Evolutionary conservation across 2,329 filamentous ascomycete genomes (phyloP).

Genomic region (Colletotrichum camelliae): DNA sequence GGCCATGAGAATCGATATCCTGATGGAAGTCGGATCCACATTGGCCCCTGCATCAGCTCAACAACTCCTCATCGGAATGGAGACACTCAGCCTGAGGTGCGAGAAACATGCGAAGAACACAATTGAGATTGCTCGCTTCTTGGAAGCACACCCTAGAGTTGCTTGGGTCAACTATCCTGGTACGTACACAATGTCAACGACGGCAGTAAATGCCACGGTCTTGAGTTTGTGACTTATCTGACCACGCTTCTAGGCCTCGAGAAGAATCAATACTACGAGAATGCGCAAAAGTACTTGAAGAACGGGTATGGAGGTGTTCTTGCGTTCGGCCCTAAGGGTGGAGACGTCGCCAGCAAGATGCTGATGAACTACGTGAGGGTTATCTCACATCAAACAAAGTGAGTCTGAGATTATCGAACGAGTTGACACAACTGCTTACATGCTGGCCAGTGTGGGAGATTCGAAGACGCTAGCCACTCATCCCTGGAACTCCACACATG

Average conservation of each 20-base stretch:
- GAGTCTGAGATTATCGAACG: slow-evolving; percentile 41
- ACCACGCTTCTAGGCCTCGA: background rate
- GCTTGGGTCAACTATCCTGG: slow-evolving; percentile 77
- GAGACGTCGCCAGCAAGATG: slow-evolving; percentile 56
- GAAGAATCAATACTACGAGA: slow-evolving; percentile 66
- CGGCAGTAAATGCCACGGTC: background rate
- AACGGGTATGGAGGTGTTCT: slow-evolving; percentile 73
- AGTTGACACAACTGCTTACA: too few species aligned
- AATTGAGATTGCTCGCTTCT: slow-evolving; percentile 67
- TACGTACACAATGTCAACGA: slow-evolving; percentile 32
- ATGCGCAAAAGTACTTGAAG: slow-evolving; percentile 70
- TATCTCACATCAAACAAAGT: slow-evolving; percentile 76
- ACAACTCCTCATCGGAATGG: slow-evolving; percentile 71
- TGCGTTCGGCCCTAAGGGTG: slow-evolving; percentile 74
- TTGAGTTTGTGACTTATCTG: background rate
- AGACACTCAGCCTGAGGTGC: slow-evolving; percentile 70
- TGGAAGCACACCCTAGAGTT: slow-evolving; percentile 70
- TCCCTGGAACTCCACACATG: slow-evolving; percentile 73
- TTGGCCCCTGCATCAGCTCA: slow-evolving; percentile 76
- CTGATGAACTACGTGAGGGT: slow-evolving; percentile 69
- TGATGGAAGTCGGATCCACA: slow-evolving; percentile 70
- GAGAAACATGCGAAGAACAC: slow-evolving; percentile 73
- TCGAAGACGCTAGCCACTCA: slow-evolving; percentile 76
- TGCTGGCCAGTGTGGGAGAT: slow-evolving; percentile 58
- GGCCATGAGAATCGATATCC: slow-evolving; percentile 65